Conservation (phyloP, 768 basidiomycete species). For the Tylopilus rubrobrunneus region DNA sequence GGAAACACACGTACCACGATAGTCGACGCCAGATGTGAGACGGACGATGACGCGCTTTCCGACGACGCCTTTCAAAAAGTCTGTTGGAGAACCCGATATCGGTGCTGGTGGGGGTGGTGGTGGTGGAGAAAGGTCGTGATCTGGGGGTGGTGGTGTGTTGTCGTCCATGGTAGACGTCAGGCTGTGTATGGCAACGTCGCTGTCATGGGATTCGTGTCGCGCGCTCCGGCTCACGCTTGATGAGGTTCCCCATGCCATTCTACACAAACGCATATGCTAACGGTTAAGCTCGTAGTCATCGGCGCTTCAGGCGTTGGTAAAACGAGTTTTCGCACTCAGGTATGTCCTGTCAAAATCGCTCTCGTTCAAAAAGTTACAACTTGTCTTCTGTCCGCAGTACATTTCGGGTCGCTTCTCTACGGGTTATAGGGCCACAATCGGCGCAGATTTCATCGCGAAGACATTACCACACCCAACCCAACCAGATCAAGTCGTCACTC, state of each 20-base stretch:
- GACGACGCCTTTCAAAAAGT: constrained; percentile 92
- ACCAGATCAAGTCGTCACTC: constrained; percentile 52
- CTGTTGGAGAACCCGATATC: constrained; percentile 79
- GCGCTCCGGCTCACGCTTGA: neutral
- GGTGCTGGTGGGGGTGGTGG: constrained; percentile 36
- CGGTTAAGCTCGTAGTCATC: constrained; percentile 78
- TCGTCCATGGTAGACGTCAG: neutral
- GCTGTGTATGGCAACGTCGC: constrained; percentile 8
- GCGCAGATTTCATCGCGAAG: constrained; percentile 85
- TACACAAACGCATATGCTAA: constrained; percentile 45
- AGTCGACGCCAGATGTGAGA: constrained; percentile 89
- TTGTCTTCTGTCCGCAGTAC: constrained; percentile 43
- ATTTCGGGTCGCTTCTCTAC: constrained; percentile 72
- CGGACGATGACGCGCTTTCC: constrained; percentile 95
- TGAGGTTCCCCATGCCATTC: constrained; percentile 18
- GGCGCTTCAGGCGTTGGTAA: constrained; percentile 85
- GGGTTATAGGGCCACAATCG: constrained; percentile 81
- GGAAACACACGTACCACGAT: constrained; percentile 58
- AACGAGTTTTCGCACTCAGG: constrained; percentile 74
- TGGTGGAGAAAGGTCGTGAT: constrained; percentile 38
- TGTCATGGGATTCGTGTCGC: neutral
- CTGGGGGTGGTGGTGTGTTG: constrained; percentile 35
- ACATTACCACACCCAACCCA: constrained; percentile 57
- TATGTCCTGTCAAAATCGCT: constrained; percentile 28
- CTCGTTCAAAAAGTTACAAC: neutral